These are phyloP conservation scores for Inonotus obliquus DNA, from an alignment of 1,284 basidiomycete species.

Conservation along the genomic window DNA sequence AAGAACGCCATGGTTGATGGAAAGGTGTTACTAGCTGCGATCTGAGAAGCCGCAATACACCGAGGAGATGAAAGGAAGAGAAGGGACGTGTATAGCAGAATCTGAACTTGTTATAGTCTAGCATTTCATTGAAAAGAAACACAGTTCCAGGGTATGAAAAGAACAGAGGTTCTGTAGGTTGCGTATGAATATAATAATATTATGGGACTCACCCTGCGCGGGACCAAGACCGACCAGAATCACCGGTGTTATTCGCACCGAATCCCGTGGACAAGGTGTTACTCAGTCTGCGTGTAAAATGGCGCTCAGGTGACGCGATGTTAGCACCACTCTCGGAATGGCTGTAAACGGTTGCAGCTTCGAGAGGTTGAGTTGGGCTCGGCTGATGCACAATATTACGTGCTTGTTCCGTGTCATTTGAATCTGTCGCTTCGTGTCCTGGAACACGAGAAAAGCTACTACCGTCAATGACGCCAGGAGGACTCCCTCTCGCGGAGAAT, in stretches of 20 bases:
- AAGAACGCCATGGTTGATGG: not conserved
- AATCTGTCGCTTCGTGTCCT: not conserved
- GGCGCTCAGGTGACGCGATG: conserved; percentile 14
- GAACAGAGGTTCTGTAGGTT: not conserved
- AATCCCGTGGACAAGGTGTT: conserved; percentile 2
- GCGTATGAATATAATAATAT: not conserved
- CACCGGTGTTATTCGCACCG: not conserved
- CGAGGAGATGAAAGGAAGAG: not conserved
- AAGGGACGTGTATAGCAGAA: not conserved
- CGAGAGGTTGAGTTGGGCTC: not conserved
- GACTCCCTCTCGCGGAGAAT: not conserved
- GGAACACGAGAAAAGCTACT: not conserved
- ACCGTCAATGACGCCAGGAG: not conserved
- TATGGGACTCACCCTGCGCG: conserved; percentile 16
- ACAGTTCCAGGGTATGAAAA: not conserved
- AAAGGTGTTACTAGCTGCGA: not conserved
- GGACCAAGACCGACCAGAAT: conserved; percentile 13
- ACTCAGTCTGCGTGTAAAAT: conserved; percentile 1
- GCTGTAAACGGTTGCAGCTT: not conserved
- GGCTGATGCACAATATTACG: conserved; percentile 5
- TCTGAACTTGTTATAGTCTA: not conserved
- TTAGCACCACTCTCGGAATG: not conserved
- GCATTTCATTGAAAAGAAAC: not conserved
- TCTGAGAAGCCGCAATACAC: not conserved
- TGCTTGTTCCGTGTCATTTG: conserved; percentile 1